Percentiles rank a stretch among this genome's conserved stretches.
Conservation (phyloP, 2,329 filamentous ascomycete genomes). For the Fusarium transvaalense region DNA sequence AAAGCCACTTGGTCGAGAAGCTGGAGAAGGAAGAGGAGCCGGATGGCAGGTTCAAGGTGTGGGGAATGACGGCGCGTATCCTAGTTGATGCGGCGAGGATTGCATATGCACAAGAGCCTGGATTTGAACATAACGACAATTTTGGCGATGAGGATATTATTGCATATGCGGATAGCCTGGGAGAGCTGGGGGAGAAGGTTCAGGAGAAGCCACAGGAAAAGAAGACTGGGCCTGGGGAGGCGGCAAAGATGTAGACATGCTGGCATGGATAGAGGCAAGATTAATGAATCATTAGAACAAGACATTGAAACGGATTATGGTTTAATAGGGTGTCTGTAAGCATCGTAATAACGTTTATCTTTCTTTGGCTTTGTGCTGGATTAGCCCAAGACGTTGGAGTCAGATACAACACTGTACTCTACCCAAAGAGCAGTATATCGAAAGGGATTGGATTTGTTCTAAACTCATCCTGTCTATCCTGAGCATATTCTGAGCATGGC, state of each 20-base stretch:
- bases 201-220: slow-evolving; percentile 47
- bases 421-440: background rate
- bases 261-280: background rate
- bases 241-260: slow-evolving; percentile 51
- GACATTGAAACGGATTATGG: background rate
- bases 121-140: slow-evolving; percentile 77
- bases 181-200: slow-evolving; percentile 59
- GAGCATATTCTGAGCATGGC: background rate
- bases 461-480: background rate
- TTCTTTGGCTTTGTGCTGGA: background rate
- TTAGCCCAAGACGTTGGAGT: background rate
- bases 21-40: slow-evolving; percentile 62
- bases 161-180: slow-evolving; percentile 58
- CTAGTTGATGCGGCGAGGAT: slow-evolving; percentile 88
- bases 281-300: background rate
- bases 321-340: background rate
- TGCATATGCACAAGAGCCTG: slow-evolving; percentile 84
- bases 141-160: slow-evolving; percentile 68
- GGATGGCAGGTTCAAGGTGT: slow-evolving; percentile 80
- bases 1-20: slow-evolving; percentile 59
- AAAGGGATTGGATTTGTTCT: no score
- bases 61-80: slow-evolving; percentile 94
- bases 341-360: no score
- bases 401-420: background rate
- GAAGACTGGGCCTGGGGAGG: slow-evolving; percentile 48